These are phyloP conservation scores for Dunaliella primolecta DNA, from an alignment of 139 green algal species.

Conservation along the genomic window DNA sequence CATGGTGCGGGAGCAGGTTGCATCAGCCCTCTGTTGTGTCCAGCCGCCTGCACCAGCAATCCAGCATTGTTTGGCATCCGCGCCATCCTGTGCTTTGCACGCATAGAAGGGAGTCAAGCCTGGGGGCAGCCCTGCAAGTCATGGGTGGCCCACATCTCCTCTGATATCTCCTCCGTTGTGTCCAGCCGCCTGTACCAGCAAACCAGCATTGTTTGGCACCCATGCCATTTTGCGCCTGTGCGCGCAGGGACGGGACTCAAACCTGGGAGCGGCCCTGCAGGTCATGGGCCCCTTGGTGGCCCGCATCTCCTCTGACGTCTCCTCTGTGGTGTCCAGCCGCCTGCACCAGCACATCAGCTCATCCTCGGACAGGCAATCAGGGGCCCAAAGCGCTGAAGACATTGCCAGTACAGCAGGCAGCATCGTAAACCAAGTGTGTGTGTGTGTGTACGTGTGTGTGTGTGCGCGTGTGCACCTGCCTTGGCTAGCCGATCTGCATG, in stretches of 20 bases:
- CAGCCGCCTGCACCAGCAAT: slow-evolving; percentile 7
- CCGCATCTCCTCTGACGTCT: slow-evolving; percentile 12
- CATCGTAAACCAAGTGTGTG: slow-evolving; percentile 4
- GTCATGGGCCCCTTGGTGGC: slow-evolving; percentile 20
- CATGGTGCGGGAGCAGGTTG: no score
- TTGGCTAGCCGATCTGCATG: no score
- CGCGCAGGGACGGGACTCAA: background rate
- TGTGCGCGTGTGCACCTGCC: background rate
- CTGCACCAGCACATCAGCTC: slow-evolving; percentile 3
- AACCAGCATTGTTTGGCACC: no score
- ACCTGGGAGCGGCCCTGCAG: background rate
- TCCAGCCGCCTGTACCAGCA: slow-evolving; percentile 5
- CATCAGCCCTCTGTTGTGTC: slow-evolving; percentile 6
- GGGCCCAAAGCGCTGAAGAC: background rate
- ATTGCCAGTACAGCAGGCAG: background rate
- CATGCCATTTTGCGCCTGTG: no score
- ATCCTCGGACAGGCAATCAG: background rate
- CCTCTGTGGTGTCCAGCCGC: slow-evolving; percentile 3
- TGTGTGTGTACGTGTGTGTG: background rate
- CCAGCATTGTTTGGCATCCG: no score
- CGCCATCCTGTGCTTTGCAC: no score
- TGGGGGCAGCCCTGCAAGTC: slow-evolving; percentile 1
- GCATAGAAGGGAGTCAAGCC: background rate
- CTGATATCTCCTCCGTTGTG: background rate
- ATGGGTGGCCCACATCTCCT: slow-evolving; percentile 19